Conservation (phyloP, 1,139 yeast species). For the Diutina neorugosa region DNA sequence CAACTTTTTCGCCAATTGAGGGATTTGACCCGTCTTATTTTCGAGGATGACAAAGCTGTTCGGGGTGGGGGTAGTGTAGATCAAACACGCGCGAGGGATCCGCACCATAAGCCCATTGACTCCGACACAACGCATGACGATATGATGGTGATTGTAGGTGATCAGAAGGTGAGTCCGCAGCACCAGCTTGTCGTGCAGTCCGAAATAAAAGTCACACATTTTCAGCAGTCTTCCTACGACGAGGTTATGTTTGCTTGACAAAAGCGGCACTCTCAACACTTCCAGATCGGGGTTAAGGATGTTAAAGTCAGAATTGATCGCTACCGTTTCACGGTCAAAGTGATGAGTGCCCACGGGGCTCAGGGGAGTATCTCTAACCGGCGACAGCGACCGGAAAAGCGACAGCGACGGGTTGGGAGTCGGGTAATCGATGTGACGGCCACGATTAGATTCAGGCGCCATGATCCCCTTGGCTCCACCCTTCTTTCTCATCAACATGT, state of each 20-base stretch:
- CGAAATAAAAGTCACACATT: conserved; percentile 45
- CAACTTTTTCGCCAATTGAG: background rate
- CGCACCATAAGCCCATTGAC: conserved; percentile 57
- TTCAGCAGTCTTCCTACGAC: conserved; percentile 56
- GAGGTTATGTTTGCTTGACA: conserved; percentile 13
- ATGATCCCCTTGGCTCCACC: background rate
- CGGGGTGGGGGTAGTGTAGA: conserved; percentile 13
- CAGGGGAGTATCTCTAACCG: conserved; percentile 12
- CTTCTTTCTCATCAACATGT: conserved; percentile 13
- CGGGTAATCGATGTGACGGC: conserved; percentile 21
- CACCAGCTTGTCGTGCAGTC: conserved; percentile 40
- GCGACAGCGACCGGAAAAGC: conserved; percentile 35
- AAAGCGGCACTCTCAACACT: conserved; percentile 27
- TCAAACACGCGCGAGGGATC: conserved; percentile 39
- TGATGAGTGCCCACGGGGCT: conserved; percentile 2
- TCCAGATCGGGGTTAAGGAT: conserved; percentile 26
- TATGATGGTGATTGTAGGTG: conserved; percentile 15
- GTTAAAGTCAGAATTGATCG: conserved; percentile 23
- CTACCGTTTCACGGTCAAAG: conserved; percentile 5
- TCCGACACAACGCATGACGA: conserved; percentile 47
- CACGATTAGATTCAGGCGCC: conserved; percentile 9
- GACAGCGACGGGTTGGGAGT: conserved; percentile 50
- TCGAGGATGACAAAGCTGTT: conserved; percentile 23
- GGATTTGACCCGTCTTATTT: conserved; percentile 8
- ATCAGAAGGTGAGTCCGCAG: conserved; percentile 54